Base-by-base conservation (phyloP, 495 filamentous ascomycete species). In the Neurospora hispaniola region DNA sequence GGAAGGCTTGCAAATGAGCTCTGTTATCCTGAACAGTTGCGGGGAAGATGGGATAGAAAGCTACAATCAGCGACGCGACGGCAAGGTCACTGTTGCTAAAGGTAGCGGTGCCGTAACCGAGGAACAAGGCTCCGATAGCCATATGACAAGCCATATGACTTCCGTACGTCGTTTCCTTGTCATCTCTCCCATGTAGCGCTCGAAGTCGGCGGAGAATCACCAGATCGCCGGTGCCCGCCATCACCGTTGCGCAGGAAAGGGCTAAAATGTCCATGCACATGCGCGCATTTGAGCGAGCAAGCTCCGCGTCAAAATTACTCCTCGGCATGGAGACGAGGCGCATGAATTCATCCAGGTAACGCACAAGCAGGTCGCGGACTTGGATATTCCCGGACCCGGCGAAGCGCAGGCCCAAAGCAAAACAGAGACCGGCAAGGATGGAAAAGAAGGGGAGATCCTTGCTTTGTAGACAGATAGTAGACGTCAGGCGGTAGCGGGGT, bases 201-300 rank as follows among this genome's bases (percentile, higher is more conserved):
- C 96, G 90, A 35, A 99, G 86, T 16, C 94, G 88, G n/a, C 96
- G 89, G 79, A 98, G 93, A n/a, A 97, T 88, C 16, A 85, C 80
- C 20, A 99, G 82, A 78, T 99, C 96, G 41, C 96, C 96, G 3
- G 92, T 97, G 14, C 96, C 96, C 18, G 96, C 94, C 94, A 98
- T 97, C 43, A 97, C 93, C 6, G 90, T 93, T 3, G 94, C 90
- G n/a, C 88, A 87, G 44, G 93, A 89, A 4, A 99, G 85, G 0
- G 92, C 92, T 16, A 97, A 79, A 23, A 94, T 82, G 77, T 98
- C 94, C 77, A 97, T 92, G 79, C 94, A 98, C 82, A 97, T 96
- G 48, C 92, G 88, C 20, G 92, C 90, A 7, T 94, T 95, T 70
- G 91, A 91, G 16, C 91, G 88, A 9, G 96, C 87, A 31, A 96